phyloP scores from a whole-genome alignment of 495 filamentous ascomycete species.

The Chaetomium cochliodes region DNA sequence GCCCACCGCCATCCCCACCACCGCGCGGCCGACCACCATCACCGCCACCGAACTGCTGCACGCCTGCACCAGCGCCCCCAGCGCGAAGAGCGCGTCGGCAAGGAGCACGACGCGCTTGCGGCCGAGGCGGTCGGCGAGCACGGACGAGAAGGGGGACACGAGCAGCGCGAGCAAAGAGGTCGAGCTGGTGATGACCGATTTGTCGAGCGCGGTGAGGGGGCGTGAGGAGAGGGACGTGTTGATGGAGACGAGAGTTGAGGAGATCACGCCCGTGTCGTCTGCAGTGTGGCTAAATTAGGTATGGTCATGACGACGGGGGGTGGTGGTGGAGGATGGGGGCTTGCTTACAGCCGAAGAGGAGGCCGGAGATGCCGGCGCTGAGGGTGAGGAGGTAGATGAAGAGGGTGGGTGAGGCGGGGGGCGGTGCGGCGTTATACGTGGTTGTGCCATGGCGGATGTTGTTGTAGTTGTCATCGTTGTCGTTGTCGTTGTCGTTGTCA shows the following conservation, averaged over 20 bases:
- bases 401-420: constrained; percentile 32
- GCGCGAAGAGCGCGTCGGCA: constrained; percentile 73
- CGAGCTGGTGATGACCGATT: constrained; percentile 77
- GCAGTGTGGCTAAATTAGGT: constrained; percentile 19
- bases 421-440: background rate
- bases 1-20: constrained; percentile 82
- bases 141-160: constrained; percentile 70
- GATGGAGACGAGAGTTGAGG: constrained; percentile 79
- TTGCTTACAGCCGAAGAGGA: constrained; percentile 83
- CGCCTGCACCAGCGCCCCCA: constrained; percentile 73
- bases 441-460: background rate
- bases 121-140: constrained; percentile 72
- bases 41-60: constrained; percentile 56
- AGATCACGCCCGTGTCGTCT: constrained; percentile 90
- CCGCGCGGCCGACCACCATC: constrained; percentile 76
- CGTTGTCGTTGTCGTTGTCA: constrained; percentile 1
- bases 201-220: constrained; percentile 70
- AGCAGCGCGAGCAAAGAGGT: constrained; percentile 79
- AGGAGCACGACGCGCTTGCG: constrained; percentile 73
- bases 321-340: background rate
- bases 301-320: no score
- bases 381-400: constrained; percentile 75
- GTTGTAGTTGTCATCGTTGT: constrained; percentile 13
- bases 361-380: constrained; percentile 77
- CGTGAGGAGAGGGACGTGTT: constrained; percentile 67